Conservation (phyloP, 805 yeast genomes). For the Myxozyma geophila region DNA sequence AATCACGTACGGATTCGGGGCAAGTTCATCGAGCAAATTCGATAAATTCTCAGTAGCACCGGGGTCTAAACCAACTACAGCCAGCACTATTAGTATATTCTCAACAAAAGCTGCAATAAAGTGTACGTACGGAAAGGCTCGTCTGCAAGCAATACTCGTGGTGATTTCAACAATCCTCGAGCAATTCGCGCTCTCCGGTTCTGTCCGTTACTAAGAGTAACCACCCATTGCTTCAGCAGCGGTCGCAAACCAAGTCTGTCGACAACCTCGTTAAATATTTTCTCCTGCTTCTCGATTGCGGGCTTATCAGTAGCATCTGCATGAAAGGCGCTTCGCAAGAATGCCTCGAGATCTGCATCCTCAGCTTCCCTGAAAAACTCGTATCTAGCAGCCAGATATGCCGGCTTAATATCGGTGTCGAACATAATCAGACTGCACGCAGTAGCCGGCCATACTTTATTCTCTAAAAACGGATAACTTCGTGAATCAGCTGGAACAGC, state of each 20-base stretch:
- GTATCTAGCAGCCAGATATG: slow-evolving; percentile 86
- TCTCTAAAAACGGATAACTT: slow-evolving; percentile 57
- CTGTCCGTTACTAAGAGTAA: slow-evolving; percentile 92
- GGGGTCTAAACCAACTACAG: slow-evolving; percentile 77
- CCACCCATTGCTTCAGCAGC: slow-evolving; percentile 70
- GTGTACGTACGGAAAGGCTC: slow-evolving; percentile 68
- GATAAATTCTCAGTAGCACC: slow-evolving; percentile 65
- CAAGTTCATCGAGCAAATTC: slow-evolving; percentile 52
- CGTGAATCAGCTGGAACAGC: slow-evolving; percentile 60
- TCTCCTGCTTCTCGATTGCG: slow-evolving; percentile 32
- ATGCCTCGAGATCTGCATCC: slow-evolving; percentile 69
- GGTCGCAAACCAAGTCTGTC: slow-evolving; percentile 58
- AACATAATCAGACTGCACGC: slow-evolving; percentile 54
- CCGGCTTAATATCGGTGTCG: slow-evolving; percentile 51
- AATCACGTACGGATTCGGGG: slow-evolving; percentile 60
- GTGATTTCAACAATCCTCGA: slow-evolving; percentile 64
- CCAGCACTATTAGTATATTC: not conserved
- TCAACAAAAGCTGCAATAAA: not conserved
- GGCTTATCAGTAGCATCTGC: slow-evolving; percentile 52
- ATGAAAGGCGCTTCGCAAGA: slow-evolving; percentile 54
- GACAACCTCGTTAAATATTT: slow-evolving; percentile 50
- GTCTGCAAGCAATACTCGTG: slow-evolving; percentile 73
- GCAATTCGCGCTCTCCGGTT: slow-evolving; percentile 89
- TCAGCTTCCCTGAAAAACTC: slow-evolving; percentile 85
- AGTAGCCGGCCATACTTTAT: slow-evolving; percentile 53